Evolutionary conservation across 2,329 filamentous ascomycete genomes (phyloP).

Genomic region (Fusarium nanum): DNA sequence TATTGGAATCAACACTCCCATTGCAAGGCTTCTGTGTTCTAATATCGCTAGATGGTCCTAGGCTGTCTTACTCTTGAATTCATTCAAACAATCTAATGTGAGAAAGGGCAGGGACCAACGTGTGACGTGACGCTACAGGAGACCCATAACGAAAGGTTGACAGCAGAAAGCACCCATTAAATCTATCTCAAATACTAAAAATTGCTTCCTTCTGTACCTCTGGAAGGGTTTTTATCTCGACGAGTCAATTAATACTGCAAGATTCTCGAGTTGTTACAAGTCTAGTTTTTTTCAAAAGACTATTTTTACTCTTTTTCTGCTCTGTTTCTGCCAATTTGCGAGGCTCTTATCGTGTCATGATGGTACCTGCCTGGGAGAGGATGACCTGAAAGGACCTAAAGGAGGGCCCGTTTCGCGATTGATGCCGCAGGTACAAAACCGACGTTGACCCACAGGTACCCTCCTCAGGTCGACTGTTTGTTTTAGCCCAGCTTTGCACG

Average conservation of each 20-base stretch:
- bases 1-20: not conserved
- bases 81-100: conserved; percentile 10
- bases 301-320: not conserved
- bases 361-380: not conserved
- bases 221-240: not conserved
- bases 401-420: conserved; percentile 21
- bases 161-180: conserved; percentile 7
- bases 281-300: not conserved
- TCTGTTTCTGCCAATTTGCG: not conserved
- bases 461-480: not conserved
- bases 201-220: not conserved
- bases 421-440: conserved; percentile 19
- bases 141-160: not conserved
- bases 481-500: not conserved
- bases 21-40: not conserved
- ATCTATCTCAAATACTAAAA: not conserved
- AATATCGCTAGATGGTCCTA: conserved; percentile 25
- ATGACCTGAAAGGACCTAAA: conserved; percentile 7
- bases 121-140: conserved; percentile 13
- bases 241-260: not conserved
- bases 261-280: not conserved
- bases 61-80: conserved; percentile 16
- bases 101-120: conserved; percentile 13
- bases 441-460: conserved; percentile 18
- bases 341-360: conserved; percentile 19